Evolutionary conservation across 768 basidiomycete species (phyloP).

Genomic region (Psilocybe subaeruginosa): DNA sequence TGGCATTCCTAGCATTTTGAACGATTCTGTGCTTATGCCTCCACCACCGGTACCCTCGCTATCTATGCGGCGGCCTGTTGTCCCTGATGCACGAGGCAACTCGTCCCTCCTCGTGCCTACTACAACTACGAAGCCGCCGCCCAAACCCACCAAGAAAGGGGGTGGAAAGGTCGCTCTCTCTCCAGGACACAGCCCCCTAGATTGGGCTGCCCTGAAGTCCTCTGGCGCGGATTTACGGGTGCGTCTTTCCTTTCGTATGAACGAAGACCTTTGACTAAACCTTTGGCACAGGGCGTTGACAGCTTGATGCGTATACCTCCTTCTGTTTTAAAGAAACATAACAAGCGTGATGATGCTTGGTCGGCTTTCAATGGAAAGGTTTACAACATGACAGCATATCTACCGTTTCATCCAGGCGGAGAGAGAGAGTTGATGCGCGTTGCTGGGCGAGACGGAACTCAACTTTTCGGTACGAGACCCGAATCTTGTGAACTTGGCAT

Average conservation of each 20-base stretch:
- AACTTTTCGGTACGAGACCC: constrained; percentile 78
- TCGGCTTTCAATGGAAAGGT: constrained; percentile 90
- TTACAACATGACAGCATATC: constrained; percentile 94
- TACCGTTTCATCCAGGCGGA: constrained; percentile 93
- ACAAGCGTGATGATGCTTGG: constrained; percentile 90
- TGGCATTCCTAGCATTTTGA: constrained; percentile 31
- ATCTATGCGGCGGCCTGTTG: constrained; percentile 42
- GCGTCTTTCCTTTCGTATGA: constrained; percentile 22
- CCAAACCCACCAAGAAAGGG: constrained; percentile 56
- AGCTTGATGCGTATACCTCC: constrained; percentile 71
- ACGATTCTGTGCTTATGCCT: constrained; percentile 56
- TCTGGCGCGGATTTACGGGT: constrained; percentile 84
- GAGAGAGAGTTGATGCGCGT: constrained; percentile 93
- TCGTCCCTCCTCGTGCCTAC: constrained; percentile 55
- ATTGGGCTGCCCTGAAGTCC: constrained; percentile 90
- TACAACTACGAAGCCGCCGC: constrained; percentile 63
- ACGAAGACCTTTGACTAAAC: constrained; percentile 3
- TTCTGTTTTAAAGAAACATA: constrained; percentile 79
- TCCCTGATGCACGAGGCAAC: constrained; percentile 34
- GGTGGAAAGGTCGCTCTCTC: constrained; percentile 81
- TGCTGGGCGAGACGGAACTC: constrained; percentile 93
- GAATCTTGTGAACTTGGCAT: background rate
- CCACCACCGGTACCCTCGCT: constrained; percentile 50
- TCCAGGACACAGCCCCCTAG: constrained; percentile 89
- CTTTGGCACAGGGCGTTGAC: constrained; percentile 67